phyloP scores from a whole-genome alignment of 1,284 basidiomycete genomes.

The Pseudozyma hubeiensis region DNA sequence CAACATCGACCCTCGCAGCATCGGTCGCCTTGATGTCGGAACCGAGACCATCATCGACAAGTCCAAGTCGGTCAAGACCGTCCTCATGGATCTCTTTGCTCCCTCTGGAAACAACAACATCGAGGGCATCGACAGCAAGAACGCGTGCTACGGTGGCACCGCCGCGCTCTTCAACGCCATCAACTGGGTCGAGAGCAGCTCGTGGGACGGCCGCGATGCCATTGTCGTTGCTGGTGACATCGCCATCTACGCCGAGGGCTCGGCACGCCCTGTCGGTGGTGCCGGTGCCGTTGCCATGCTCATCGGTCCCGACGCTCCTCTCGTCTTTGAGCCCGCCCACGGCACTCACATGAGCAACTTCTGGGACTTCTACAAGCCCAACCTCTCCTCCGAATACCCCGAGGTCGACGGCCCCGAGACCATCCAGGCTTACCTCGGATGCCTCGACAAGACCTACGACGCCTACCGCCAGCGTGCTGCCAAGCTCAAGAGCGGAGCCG shows the following conservation, averaged over 20 bases:
- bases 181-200: conserved; percentile 90
- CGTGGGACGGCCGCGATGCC: conserved; percentile 98
- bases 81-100: conserved; percentile 97
- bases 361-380: conserved; percentile 73
- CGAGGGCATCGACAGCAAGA: conserved; percentile 98
- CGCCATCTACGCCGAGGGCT: conserved; percentile 96
- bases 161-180: conserved; percentile 97
- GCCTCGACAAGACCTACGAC: conserved; percentile 89
- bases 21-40: conserved; percentile 96
- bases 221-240: conserved; percentile 98
- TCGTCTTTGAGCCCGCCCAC: conserved; percentile 94
- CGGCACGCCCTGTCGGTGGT: conserved; percentile 93
- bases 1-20: conserved; percentile 93
- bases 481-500: conserved; percentile 68
- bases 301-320: conserved; percentile 93
- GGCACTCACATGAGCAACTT: conserved; percentile 97
- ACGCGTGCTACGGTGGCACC: conserved; percentile 98
- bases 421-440: conserved; percentile 92
- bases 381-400: conserved; percentile 79
- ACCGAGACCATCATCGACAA: conserved; percentile 99
- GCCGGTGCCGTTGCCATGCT: conserved; percentile 95
- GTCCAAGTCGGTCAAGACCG: conserved; percentile 98
- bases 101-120: conserved; percentile 93
- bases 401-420: conserved; percentile 97
- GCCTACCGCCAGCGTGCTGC: conserved; percentile 86